Base-by-base conservation (phyloP, 306 rosid genomes). In the Dalbergia oliveri region DNA sequence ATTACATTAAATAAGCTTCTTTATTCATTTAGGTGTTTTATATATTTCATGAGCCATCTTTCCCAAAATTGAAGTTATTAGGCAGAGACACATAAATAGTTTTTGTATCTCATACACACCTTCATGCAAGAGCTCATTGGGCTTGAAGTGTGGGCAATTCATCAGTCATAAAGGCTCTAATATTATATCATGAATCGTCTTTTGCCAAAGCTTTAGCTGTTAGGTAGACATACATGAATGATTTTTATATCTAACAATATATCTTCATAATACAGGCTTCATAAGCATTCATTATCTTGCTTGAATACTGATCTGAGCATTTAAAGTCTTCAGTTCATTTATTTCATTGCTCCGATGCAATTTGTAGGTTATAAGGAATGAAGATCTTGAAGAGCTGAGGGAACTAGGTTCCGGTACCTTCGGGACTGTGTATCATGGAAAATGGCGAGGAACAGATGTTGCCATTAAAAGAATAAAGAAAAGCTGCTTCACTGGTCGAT, bases 341-440 rank as follows among this genome's bases (percentile, higher is more conserved):
- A 57, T 81, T 76, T 75, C 35, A 58, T 88, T 68, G 15, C 83
- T 86, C 82, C 82, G 73, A 56, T 86, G 79, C 83, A 59, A 82
- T n/a, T 83, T 50, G 45, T 88, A 94, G 98, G 82, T 87, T 81
- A 94, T 94, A 87, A 89, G 77, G 82, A 90, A 94, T 73, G 92
- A 92, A 75, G 98, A 94, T 88, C 98, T 94, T 72, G 98, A 94
- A 84, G 97, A 94, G 88, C 82, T 92, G 82, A 86, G 75, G 81
- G 98, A 94, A 76, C 83, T 94, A 66, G 98, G 98, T 77, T 94
- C 97, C 45, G 94, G 98, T 84, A 90, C 96, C 77, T 94, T 94
- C 81, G 98, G 98, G 83, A 94, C 97, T 33, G 98, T 94, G 47
- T 94, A 92, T 85, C 98, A 94, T 82, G 98, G 98, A 77, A 94